Percentiles rank a stretch among this genome's conserved stretches.
These are phyloP conservation scores for Avena atlantica DNA, from an alignment of 176 grass and related monocot species.

Conservation along the genomic window DNA sequence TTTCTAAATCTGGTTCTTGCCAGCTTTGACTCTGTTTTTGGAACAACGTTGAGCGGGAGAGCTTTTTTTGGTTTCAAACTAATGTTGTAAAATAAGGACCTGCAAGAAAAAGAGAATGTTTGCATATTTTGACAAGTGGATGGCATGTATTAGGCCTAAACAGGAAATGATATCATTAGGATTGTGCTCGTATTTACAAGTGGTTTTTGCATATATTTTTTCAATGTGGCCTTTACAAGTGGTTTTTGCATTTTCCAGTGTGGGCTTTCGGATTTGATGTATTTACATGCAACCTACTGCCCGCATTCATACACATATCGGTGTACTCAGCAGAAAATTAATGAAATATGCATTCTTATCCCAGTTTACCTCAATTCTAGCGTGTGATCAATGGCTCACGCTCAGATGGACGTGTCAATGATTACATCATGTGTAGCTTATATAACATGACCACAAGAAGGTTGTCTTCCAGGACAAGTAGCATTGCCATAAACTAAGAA, in stretches of 20 bases:
- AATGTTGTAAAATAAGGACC: not conserved
- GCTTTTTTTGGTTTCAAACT: not conserved
- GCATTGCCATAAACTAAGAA: not conserved
- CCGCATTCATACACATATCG: not conserved
- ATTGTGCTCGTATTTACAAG: not conserved
- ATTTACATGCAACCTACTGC: not conserved
- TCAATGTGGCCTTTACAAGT: too few species aligned
- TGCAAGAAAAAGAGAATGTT: too few species aligned
- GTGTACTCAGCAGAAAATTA: not conserved
- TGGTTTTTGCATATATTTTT: not conserved
- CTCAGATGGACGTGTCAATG: not conserved
- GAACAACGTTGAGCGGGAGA: not conserved
- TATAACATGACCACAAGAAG: not conserved
- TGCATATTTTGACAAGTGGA: too few species aligned
- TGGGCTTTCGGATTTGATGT: not conserved
- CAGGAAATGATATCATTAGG: too few species aligned
- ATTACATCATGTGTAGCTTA: not conserved
- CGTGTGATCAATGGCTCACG: too few species aligned
- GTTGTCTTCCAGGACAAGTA: not conserved
- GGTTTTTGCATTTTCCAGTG: not conserved
- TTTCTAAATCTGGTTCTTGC: not conserved
- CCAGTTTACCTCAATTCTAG: too few species aligned
- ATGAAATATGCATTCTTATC: not conserved
- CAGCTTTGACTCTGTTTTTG: conserved; percentile 2
- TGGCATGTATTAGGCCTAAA: too few species aligned